Percentiles rank a stretch among this genome's conserved stretches.
Conservation (phyloP, 2,329 filamentous ascomycete genomes). For the Cytospora paraplurivora region DNA sequence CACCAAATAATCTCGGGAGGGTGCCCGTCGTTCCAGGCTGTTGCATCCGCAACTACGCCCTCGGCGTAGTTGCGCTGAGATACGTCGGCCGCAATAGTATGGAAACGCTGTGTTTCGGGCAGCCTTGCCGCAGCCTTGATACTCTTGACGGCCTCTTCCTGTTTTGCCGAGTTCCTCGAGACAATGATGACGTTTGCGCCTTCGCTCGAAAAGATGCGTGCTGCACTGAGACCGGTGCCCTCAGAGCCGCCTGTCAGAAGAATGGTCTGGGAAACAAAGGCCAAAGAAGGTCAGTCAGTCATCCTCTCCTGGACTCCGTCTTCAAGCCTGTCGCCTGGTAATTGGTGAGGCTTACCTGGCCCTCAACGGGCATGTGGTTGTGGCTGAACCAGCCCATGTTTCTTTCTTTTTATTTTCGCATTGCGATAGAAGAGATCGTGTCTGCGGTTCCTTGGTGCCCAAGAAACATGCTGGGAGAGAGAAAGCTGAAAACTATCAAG, state of each 20-base stretch:
- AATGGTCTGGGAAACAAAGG: constrained; percentile 63
- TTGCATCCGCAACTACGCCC: constrained; percentile 60
- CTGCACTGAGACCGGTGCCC: constrained; percentile 84
- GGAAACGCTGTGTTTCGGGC: constrained; percentile 60
- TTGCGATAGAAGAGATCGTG: too few relatives aligned
- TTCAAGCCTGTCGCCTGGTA: too few relatives aligned
- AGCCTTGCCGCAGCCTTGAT: constrained; percentile 32
- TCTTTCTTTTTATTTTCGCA: too few relatives aligned
- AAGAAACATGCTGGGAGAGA: too few relatives aligned
- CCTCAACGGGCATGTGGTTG: too few relatives aligned
- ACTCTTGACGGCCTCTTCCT: constrained; percentile 63
- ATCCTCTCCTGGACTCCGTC: too few relatives aligned
- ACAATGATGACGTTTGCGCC: constrained; percentile 88
- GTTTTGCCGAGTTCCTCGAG: constrained; percentile 73
- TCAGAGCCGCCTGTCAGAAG: constrained; percentile 90
- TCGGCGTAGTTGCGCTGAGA: constrained; percentile 57
- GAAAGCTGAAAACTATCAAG: too few relatives aligned
- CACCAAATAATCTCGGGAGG: constrained; percentile 69
- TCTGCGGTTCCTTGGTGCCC: too few relatives aligned
- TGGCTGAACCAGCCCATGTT: too few relatives aligned
- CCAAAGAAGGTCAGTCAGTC: too few relatives aligned
- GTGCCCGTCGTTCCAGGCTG: constrained; percentile 61
- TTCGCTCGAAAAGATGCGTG: constrained; percentile 72
- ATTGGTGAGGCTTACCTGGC: too few relatives aligned
- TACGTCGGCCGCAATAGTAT: constrained; percentile 67